Evolutionary conservation across 2,329 filamentous ascomycete genomes (phyloP).

Genomic region (Aspergillus hortae): DNA sequence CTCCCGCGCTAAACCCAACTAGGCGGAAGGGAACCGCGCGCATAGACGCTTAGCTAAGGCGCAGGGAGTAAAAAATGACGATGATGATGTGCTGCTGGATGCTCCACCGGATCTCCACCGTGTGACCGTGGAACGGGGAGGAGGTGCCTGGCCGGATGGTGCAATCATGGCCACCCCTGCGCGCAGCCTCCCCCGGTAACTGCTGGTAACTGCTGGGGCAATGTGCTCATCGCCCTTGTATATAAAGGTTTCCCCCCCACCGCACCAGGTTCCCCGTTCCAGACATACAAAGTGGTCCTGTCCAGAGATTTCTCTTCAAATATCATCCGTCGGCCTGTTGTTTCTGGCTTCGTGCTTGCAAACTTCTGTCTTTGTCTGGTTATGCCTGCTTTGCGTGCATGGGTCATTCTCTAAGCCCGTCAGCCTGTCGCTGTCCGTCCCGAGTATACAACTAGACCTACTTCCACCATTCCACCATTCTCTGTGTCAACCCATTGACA

Average conservation of each 20-base stretch:
- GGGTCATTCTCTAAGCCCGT: neutral
- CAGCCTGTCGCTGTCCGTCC: neutral
- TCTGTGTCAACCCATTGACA: neutral
- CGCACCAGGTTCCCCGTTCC: conserved; percentile 15
- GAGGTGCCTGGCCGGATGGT: conserved; percentile 2
- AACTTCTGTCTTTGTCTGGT: neutral
- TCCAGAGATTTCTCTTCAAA: conserved; percentile 4
- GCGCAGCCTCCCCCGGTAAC: neutral
- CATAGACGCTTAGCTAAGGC: neutral
- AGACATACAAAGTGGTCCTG: conserved; percentile 8
- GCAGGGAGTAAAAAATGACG: neutral
- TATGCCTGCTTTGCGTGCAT: neutral
- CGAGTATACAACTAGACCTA: neutral
- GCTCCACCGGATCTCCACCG: neutral
- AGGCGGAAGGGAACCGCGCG: neutral
- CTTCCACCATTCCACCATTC: neutral
- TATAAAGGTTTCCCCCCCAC: conserved; percentile 17
- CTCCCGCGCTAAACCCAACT: neutral
- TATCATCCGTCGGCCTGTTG: neutral
- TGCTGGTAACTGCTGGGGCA: neutral
- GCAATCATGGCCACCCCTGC: neutral
- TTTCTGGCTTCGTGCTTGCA: neutral
- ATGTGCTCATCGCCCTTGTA: conserved; percentile 6
- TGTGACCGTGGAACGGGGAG: neutral
- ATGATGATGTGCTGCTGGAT: neutral